Base-by-base conservation (phyloP, 164 flowering plant species). In the Umbilicus rupestris region DNA sequence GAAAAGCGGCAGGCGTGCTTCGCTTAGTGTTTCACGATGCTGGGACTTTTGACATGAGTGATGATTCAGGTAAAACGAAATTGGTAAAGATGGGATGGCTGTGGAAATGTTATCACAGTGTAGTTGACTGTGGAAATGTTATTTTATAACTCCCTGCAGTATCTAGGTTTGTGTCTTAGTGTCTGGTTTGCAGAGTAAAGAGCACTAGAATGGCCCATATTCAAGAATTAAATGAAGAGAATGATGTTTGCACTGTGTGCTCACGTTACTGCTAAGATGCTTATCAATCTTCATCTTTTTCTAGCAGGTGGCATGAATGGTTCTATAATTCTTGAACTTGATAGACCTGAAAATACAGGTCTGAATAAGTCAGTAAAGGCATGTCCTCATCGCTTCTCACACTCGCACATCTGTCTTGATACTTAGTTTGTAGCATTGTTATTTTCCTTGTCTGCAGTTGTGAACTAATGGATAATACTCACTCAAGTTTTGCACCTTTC, bases 231-330 rank as follows among this genome's bases (percentile, higher is more conserved):
- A 22, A 28, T 55, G 33, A 16, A 9, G 33, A 26, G 2, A 1
- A 29, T 12, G 60, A 52, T 52, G 17, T 24, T 24, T 47, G 63
- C 41, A 31, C 39, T 31, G 20, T 8, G n/a, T 33, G 42, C 60
- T 7, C 15, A 0, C 22, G 26, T 31, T 62, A 31, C 20, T 62
- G 7, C 22, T 33, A 35, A 35, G 8, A 62, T 62, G n/a, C 65
- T 37, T 37, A 35, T 37, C 45, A 22, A 20, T 63, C 33, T 55
- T 55, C 19, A 11, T 39, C 10, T 59, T 66, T 14, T 28, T 39
- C 31, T 60, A 74, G 78, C 83, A 92, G 98, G 97, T 68, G 98
- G 98, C 15, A 93, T 93, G 94, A 93, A 93, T 78, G 98, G 98
- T 41, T 90, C 98, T 70, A 83, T 93, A 44, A 68, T 84, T 59